Evolutionary conservation across 768 basidiomycete species (phyloP).

Genomic region (Crassisporium funariophilum): DNA sequence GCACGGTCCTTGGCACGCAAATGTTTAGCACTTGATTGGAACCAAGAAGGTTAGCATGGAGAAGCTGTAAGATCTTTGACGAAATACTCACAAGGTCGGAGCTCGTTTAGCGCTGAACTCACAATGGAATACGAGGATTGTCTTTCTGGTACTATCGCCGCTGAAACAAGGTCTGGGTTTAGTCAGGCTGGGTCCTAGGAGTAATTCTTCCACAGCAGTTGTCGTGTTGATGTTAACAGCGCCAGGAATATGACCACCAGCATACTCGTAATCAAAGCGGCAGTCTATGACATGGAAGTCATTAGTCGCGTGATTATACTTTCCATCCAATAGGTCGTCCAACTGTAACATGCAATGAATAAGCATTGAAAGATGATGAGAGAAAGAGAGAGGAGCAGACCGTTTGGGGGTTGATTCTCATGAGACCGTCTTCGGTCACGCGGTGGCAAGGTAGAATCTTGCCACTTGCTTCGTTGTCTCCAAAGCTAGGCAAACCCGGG

Average conservation of each 20-base stretch:
- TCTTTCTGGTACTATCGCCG: constrained; percentile 75
- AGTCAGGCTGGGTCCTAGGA: constrained; percentile 58
- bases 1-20: constrained; percentile 88
- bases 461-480: constrained; percentile 90
- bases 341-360: constrained; percentile 50
- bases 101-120: constrained; percentile 96
- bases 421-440: constrained; percentile 93
- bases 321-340: constrained; percentile 75
- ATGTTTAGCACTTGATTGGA: constrained; percentile 76
- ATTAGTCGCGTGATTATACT: constrained; percentile 62
- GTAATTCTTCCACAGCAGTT: constrained; percentile 73
- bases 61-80: too few species aligned
- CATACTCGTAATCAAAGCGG: constrained; percentile 95
- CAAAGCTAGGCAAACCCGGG: constrained; percentile 79
- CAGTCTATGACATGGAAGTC: constrained; percentile 90
- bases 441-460: constrained; percentile 94
- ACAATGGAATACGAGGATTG: constrained; percentile 93
- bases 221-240: constrained; percentile 92
- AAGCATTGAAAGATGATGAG: constrained; percentile 11
- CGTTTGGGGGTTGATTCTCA: constrained; percentile 82
- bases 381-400: constrained; percentile 46
- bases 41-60: too few species aligned
- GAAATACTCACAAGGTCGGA: constrained; percentile 81
- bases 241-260: constrained; percentile 89
- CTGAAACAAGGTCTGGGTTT: constrained; percentile 73